These are phyloP conservation scores for Tetrapisispora nanseiensis DNA, from an alignment of 805 yeast species.

Conservation along the genomic window DNA sequence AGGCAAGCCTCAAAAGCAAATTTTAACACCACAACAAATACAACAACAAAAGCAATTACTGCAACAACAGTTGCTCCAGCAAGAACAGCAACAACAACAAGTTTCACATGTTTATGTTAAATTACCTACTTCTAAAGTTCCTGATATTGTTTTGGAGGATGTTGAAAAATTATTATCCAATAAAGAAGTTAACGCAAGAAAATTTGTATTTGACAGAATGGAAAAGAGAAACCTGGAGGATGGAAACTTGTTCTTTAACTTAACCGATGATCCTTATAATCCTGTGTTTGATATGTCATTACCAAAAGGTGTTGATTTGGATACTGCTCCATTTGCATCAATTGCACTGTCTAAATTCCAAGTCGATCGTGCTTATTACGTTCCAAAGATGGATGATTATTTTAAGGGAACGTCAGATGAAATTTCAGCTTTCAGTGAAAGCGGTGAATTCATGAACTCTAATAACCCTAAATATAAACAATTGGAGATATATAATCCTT, in stretches of 20 bases:
- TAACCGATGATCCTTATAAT: constrained; percentile 77
- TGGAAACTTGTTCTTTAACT: constrained; percentile 69
- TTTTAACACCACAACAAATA: constrained; percentile 10
- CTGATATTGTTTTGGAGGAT: constrained; percentile 82
- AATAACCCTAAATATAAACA: constrained; percentile 21
- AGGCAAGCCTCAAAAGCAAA: constrained; percentile 1
- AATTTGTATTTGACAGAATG: constrained; percentile 80
- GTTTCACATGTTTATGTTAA: constrained; percentile 69
- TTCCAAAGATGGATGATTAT: constrained; percentile 24
- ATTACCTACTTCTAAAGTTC: constrained; percentile 82
- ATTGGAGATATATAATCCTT: constrained; percentile 31
- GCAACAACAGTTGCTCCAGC: constrained; percentile 14
- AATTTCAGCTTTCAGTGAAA: constrained; percentile 16
- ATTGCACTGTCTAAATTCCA: constrained; percentile 61
- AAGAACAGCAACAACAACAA: constrained; percentile 14
- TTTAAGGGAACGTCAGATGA: constrained; percentile 22
- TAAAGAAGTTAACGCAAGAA: constrained; percentile 66
- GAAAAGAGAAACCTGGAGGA: constrained; percentile 55
- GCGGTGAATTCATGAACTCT: constrained; percentile 24
- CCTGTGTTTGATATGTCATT: constrained; percentile 68
- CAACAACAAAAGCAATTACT: constrained; percentile 14
- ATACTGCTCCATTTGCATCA: constrained; percentile 72
- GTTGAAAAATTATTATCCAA: constrained; percentile 65
- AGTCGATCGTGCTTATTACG: constrained; percentile 48
- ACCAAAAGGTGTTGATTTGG: constrained; percentile 43